These are phyloP conservation scores for Sporothrix humicola DNA, from an alignment of 2,329 filamentous ascomycete species.

Conservation along the genomic window DNA sequence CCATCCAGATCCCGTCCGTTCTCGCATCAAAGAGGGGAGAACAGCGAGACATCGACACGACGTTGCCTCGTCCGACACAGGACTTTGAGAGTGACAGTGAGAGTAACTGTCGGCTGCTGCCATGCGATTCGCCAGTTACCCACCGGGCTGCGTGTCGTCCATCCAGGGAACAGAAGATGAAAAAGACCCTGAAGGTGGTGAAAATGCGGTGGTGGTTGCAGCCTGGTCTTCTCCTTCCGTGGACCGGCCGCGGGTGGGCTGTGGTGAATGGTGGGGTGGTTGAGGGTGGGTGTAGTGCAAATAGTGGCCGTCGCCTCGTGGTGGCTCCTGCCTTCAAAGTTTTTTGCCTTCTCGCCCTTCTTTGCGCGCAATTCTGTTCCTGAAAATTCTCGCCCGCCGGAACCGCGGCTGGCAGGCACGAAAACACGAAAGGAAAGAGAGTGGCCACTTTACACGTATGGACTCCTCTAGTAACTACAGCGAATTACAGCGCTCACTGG, in stretches of 20 bases:
- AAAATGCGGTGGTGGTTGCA: too few relatives aligned
- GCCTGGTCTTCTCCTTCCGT: too few relatives aligned
- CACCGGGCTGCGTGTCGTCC: not conserved
- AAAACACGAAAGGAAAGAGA: not conserved
- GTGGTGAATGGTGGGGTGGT: not conserved
- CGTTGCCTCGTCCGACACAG: constrained; percentile 15
- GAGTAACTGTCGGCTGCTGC: not conserved
- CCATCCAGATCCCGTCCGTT: constrained; percentile 29
- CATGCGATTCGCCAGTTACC: constrained; percentile 15
- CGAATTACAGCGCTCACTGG: not conserved
- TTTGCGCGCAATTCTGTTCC: constrained; percentile 23
- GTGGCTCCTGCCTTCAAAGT: not conserved
- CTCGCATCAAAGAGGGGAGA: constrained; percentile 7
- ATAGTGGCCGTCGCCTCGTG: constrained; percentile 3
- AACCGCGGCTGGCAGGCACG: constrained; percentile 9
- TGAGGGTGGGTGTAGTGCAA: not conserved
- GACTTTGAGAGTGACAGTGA: not conserved
- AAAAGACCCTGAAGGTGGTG: constrained; percentile 2
- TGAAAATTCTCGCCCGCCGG: constrained; percentile 34
- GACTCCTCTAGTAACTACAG: too few relatives aligned
- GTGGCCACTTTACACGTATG: too few relatives aligned
- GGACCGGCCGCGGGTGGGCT: not conserved
- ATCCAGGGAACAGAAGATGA: not conserved
- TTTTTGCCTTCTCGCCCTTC: not conserved
- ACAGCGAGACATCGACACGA: not conserved